Evolutionary conservation across 306 rosid genomes (phyloP).

Genomic region (Crotalaria pallida): DNA sequence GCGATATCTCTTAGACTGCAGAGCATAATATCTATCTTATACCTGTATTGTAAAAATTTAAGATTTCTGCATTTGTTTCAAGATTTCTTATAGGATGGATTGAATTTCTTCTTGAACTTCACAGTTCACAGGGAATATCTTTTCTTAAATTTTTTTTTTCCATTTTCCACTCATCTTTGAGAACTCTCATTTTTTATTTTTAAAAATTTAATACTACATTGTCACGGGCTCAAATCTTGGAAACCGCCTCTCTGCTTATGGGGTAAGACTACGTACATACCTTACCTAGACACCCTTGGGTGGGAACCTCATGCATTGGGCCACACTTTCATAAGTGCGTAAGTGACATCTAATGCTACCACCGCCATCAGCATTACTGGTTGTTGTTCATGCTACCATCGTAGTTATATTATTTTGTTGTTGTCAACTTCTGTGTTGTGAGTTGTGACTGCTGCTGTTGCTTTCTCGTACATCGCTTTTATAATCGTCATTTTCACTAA

Average conservation of each 20-base stretch:
- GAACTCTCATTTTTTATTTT: too few species aligned
- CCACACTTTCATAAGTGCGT: too few species aligned
- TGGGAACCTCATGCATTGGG: too few species aligned
- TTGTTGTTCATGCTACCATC: neutral
- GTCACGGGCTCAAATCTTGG: too few species aligned
- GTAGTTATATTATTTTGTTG: neutral
- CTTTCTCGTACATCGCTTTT: neutral
- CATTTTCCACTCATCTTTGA: neutral
- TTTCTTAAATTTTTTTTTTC: too few species aligned
- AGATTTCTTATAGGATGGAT: neutral
- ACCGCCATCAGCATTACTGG: neutral
- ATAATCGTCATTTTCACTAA: neutral
- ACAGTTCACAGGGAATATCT: neutral
- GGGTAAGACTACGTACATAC: too few species aligned
- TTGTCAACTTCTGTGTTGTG: neutral
- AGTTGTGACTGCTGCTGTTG: neutral
- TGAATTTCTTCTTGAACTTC: neutral
- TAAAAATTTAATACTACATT: too few species aligned
- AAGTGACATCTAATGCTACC: neutral
- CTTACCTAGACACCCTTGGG: too few species aligned
- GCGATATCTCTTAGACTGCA: neutral
- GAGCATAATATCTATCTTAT: neutral
- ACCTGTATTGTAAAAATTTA: neutral
- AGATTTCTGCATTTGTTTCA: neutral
- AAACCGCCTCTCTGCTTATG: too few species aligned